Evolutionary conservation across 2,329 filamentous ascomycete genomes (phyloP).

Genomic region (Westerdykella sp.): DNA sequence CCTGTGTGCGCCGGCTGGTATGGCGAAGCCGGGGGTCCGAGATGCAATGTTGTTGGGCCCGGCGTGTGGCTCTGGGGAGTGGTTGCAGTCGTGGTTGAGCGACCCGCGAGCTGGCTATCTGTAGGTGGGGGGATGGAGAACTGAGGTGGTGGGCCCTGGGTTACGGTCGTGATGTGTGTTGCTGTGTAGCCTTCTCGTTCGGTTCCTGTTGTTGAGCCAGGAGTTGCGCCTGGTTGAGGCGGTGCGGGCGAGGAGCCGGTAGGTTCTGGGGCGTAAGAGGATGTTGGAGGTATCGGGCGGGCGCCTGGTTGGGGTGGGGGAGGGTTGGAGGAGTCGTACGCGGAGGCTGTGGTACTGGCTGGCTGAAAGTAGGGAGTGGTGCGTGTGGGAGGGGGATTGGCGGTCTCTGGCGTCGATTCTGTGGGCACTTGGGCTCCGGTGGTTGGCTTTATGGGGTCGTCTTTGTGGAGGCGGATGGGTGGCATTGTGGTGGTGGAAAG

Average conservation of each 20-base stretch:
- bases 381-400: constrained; percentile 35
- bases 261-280: constrained; percentile 11
- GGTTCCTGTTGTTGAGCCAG: constrained; percentile 7
- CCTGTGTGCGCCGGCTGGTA: constrained; percentile 19
- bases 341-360: constrained; percentile 24
- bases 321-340: constrained; percentile 20
- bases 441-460: constrained; percentile 40
- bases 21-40: constrained; percentile 30
- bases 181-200: constrained; percentile 36
- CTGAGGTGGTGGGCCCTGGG: constrained; percentile 31
- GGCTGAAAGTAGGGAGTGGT: constrained; percentile 24
- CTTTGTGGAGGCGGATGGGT: constrained; percentile 43
- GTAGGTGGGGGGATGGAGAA: constrained; percentile 37
- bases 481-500: constrained; percentile 34
- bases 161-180: constrained; percentile 29
- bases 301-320: constrained; percentile 39
- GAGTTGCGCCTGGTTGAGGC: constrained; percentile 36
- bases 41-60: constrained; percentile 35
- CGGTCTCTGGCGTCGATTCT: constrained; percentile 35
- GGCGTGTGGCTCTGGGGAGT: constrained; percentile 12
- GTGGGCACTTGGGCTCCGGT: constrained; percentile 9
- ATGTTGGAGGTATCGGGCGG: constrained; percentile 16
- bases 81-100: constrained; percentile 27
- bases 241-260: constrained; percentile 17
- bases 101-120: constrained; percentile 34